These are phyloP conservation scores for Lasiodiplodia sp. DNA, from an alignment of 2,329 filamentous ascomycete species.

Conservation along the genomic window DNA sequence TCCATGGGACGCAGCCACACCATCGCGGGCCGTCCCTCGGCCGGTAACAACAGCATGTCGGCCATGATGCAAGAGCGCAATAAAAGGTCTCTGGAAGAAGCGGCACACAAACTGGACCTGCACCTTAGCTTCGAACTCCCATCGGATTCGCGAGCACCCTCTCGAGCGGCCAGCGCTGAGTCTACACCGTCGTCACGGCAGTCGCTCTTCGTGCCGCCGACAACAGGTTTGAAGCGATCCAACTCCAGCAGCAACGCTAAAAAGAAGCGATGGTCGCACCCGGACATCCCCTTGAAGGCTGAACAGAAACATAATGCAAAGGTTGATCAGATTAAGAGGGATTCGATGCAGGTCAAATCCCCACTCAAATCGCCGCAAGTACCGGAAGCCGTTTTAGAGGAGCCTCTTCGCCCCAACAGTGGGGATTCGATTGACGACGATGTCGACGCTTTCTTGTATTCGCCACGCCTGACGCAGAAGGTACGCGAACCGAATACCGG, in stretches of 20 bases:
- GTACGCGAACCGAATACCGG: conserved; percentile 86
- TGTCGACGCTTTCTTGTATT: conserved; percentile 83
- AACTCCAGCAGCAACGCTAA: conserved; percentile 40
- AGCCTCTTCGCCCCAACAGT: conserved; percentile 70
- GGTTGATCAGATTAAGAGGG: conserved; percentile 26
- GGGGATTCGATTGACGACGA: conserved; percentile 88
- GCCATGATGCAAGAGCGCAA: conserved; percentile 27
- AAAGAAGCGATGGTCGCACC: conserved; percentile 50
- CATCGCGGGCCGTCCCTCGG: conserved; percentile 20
- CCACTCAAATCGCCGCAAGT: conserved; percentile 45
- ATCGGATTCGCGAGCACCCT: conserved; percentile 20
- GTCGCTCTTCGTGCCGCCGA: conserved; percentile 16
- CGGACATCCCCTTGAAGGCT: conserved; percentile 48
- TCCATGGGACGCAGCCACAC: conserved; percentile 28
- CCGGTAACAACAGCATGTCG: conserved; percentile 7
- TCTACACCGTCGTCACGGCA: conserved; percentile 34
- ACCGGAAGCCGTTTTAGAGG: conserved; percentile 64
- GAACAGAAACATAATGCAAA: conserved; percentile 44
- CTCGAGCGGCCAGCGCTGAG: conserved; percentile 29
- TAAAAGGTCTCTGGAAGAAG: conserved; percentile 25
- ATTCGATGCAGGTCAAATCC: conserved; percentile 35
- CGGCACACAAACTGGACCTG: conserved; percentile 21
- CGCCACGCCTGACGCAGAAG: conserved; percentile 84
- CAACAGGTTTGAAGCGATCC: conserved; percentile 41
- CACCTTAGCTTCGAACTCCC: conserved; percentile 21